phyloP scores from a whole-genome alignment of 257 asterid genomes.

The Nyctanthes arbortristis region DNA sequence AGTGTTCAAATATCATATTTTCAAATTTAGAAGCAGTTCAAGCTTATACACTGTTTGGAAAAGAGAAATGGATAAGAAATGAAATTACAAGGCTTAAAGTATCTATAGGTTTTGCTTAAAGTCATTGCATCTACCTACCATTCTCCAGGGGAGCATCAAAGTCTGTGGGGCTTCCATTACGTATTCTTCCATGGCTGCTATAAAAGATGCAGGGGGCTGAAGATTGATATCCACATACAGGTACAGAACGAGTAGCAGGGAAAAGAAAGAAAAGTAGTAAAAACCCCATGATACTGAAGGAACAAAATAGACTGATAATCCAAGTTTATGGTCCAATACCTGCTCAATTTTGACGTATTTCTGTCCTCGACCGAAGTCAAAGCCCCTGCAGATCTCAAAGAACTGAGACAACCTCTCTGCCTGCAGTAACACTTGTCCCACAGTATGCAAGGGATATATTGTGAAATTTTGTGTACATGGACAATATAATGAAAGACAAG shows the following conservation, averaged over 20 bases:
- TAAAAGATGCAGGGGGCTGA: conserved; percentile 67
- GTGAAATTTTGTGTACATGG: background rate
- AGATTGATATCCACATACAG: conserved; percentile 25
- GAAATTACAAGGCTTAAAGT: background rate
- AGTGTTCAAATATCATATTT: background rate
- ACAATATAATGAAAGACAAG: background rate
- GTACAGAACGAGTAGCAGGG: conserved; percentile 15
- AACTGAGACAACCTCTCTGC: conserved; percentile 65
- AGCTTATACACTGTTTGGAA: background rate
- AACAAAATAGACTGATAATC: background rate
- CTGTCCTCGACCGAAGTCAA: conserved; percentile 69
- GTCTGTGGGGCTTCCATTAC: conserved; percentile 64
- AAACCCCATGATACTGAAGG: background rate
- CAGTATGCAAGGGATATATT: background rate
- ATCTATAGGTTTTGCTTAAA: background rate
- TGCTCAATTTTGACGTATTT: conserved; percentile 72
- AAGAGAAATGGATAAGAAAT: background rate
- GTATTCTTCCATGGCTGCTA: conserved; percentile 76
- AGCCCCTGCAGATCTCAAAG: conserved; percentile 74
- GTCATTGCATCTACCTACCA: conserved; percentile 36
- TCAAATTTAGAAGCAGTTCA: background rate
- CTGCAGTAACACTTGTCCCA: conserved; percentile 38
- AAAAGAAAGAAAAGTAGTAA: background rate
- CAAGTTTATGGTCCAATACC: conserved; percentile 33
- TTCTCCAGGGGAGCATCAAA: conserved; percentile 58